Base-by-base conservation (phyloP, 768 basidiomycete genomes). In the Crassisporium funariophilum region DNA sequence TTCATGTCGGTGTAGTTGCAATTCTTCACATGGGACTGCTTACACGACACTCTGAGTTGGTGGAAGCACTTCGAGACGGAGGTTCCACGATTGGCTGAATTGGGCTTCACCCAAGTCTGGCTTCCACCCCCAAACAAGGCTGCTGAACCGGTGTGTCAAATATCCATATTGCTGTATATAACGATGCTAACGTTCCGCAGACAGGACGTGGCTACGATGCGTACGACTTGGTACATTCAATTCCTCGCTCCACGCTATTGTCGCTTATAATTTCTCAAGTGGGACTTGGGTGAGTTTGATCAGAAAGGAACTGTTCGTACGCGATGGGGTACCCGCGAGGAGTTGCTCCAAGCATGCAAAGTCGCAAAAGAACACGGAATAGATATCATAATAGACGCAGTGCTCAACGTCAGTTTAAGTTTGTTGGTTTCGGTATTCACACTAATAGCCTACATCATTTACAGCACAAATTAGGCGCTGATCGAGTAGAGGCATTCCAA, bases 301-400 rank as follows among this genome's bases (percentile, higher is more conserved):
- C 90, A 89, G 63, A 90, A 85, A 58, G 87, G 85, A 12, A 66
- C 78, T 12, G 61, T 82, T 23, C 63, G 72, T 12, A 95, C 94
- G 1, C 78, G 91, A 48, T 98, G 93, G 92, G 94, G 94, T 17
- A 85, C 87, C 10, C 87, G 83, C 54, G 81, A 89, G 21, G 87
- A 95, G 49, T 77, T 94, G 20, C 59, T 92, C 1, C 57, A 70
- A 9, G 89, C 90, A 17, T 86, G 87, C 58, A 69, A 75, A 48
- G 66, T 69, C n/a, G 93, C 93, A 2, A 77, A 75, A 54, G 68
- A 76, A 49, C 76, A 81, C 54, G 83, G 84, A 4, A 78, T 98
- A 13, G 83, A 87, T 52, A 77, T 92, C 27, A 67, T 91, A 19
- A 83, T 94, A 38, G 93, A 95, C 55, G 91, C 91, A 1, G 90